phyloP scores from a whole-genome alignment of 345 rosid genomes.

The Populus euphratica region DNA sequence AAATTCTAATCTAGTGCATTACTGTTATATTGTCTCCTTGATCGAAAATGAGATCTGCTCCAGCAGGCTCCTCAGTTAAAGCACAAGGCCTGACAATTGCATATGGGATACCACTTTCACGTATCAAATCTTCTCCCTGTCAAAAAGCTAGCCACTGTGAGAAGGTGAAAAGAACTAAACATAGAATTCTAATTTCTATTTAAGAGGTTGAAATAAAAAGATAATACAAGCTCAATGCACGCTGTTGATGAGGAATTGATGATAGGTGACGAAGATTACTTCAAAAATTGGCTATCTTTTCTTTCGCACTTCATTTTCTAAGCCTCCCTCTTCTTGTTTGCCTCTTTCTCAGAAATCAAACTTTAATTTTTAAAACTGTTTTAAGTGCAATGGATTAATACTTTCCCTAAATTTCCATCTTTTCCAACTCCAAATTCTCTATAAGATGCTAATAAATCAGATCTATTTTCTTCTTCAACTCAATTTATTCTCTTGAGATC shows the following conservation, averaged over 20 bases:
- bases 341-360: no score
- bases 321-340: no score
- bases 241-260: background rate
- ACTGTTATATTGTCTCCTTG: conserved; percentile 94
- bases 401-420: no score
- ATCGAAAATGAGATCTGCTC: conserved; percentile 86
- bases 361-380: no score
- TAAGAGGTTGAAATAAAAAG: background rate
- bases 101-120: conserved; percentile 83
- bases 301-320: background rate
- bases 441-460: no score
- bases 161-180: background rate
- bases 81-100: conserved; percentile 91
- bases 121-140: conserved; percentile 83
- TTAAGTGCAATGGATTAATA: no score
- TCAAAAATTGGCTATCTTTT: background rate
- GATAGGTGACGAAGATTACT: background rate
- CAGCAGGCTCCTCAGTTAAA: conserved; percentile 94
- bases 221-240: background rate
- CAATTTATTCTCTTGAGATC: no score
- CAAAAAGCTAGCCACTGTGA: background rate
- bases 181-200: background rate
- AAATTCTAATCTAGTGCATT: conserved; percentile 5
- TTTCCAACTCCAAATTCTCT: no score
- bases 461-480: no score